A percentile compares a stretch with the other conserved stretches of the same genome.
Conservation (phyloP, 2,329 filamentous ascomycete species). For the Macroventuria anomochaeta region DNA sequence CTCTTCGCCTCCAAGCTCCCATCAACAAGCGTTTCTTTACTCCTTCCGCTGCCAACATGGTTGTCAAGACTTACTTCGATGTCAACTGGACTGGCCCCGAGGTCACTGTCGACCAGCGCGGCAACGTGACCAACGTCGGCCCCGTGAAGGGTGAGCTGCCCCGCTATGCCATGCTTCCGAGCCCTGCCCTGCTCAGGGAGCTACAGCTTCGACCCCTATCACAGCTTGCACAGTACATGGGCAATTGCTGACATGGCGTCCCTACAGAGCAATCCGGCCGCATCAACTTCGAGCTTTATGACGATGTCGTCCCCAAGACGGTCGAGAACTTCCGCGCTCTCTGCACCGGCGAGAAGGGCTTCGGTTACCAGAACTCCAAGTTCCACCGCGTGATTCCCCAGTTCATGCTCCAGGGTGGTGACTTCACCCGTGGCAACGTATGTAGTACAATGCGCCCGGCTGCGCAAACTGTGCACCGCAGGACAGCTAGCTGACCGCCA, state of each 20-base stretch:
- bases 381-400: conserved; percentile 94
- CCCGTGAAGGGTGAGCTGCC: conserved; percentile 64
- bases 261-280: conserved; percentile 72
- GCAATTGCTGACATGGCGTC: conserved; percentile 18
- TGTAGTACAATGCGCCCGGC: too few species aligned
- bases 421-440: conserved; percentile 93
- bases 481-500: conserved; percentile 25
- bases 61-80: conserved; percentile 77
- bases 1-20: conserved; percentile 42
- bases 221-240: not conserved
- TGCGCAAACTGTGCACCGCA: not conserved
- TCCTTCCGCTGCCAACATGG: conserved; percentile 76
- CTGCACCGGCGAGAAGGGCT: conserved; percentile 80
- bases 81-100: conserved; percentile 73
- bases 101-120: conserved; percentile 65
- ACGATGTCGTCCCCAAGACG: conserved; percentile 87
- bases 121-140: conserved; percentile 57
- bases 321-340: conserved; percentile 83
- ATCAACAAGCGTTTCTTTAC: conserved; percentile 62
- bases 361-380: conserved; percentile 80
- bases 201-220: not conserved
- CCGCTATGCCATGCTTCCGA: conserved; percentile 6
- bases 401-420: conserved; percentile 96
- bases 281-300: conserved; percentile 89
- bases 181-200: not conserved